These are phyloP conservation scores for Lathyrus tuberosus DNA, from an alignment of 306 rosid species.

Conservation along the genomic window DNA sequence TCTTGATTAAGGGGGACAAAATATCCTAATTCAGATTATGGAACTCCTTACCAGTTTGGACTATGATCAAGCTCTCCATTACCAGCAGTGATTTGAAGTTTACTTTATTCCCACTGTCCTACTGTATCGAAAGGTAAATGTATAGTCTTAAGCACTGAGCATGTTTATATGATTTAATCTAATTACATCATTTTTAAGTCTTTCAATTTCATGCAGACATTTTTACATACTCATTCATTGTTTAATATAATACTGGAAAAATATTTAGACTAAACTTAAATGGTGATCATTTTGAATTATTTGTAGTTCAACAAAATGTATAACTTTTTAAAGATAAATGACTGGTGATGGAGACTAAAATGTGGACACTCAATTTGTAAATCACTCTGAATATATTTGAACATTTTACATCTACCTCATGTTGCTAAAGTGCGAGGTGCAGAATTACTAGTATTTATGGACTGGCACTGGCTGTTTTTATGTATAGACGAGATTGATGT, in stretches of 20 bases:
- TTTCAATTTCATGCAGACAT: not conserved
- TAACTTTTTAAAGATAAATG: not conserved
- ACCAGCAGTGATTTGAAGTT: conserved; percentile 38
- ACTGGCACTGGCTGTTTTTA: too few relatives aligned
- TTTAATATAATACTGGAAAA: not conserved
- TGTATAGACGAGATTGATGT: too few relatives aligned
- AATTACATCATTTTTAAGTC: conserved; percentile 23
- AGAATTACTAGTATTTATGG: too few relatives aligned
- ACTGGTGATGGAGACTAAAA: not conserved
- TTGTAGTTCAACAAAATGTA: not conserved
- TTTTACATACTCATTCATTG: not conserved
- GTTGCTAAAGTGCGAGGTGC: too few relatives aligned
- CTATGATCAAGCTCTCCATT: conserved; percentile 29
- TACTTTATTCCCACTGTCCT: conserved; percentile 28
- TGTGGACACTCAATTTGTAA: not conserved
- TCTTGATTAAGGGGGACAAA: conserved; percentile 31
- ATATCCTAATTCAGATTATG: conserved; percentile 33
- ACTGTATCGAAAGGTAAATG: conserved; percentile 33
- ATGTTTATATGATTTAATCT: conserved; percentile 36
- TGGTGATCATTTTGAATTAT: not conserved
- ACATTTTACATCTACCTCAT: not conserved
- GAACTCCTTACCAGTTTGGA: conserved; percentile 38
- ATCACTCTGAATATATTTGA: too few relatives aligned
- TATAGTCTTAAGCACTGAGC: conserved; percentile 37
- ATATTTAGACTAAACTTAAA: not conserved